Percentiles rank a stretch among this genome's conserved stretches.
These are phyloP conservation scores for Camellia granthamiana DNA, from an alignment of 148 eudicot genomes.

Conservation along the genomic window DNA sequence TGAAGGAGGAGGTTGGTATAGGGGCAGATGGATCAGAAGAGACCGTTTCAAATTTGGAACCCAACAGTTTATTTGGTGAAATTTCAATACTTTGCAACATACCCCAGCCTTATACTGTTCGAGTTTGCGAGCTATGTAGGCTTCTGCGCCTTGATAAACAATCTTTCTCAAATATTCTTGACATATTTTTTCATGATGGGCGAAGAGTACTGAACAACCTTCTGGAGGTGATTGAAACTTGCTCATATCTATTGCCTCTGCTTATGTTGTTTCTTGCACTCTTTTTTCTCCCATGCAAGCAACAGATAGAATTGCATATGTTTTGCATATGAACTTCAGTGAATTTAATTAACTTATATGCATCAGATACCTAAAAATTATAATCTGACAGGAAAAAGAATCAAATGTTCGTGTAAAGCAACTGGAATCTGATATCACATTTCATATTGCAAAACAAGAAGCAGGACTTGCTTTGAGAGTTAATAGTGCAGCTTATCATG, in stretches of 20 bases:
- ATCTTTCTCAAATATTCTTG: slow-evolving; percentile 71
- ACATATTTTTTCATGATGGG: slow-evolving; percentile 83
- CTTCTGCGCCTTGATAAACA: slow-evolving; percentile 90
- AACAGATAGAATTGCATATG: background rate
- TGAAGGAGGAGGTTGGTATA: slow-evolving; percentile 77
- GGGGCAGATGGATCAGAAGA: slow-evolving; percentile 58
- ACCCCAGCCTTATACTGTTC: slow-evolving; percentile 80
- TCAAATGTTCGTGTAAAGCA: slow-evolving; percentile 58
- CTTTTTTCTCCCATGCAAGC: background rate
- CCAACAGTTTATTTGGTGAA: slow-evolving; percentile 70
- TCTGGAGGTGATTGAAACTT: slow-evolving; percentile 57
- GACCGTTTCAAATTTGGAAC: slow-evolving; percentile 46
- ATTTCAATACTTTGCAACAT: slow-evolving; percentile 85
- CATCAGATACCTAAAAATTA: slow-evolving; percentile 5
- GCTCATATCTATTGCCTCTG: background rate
- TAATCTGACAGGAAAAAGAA: slow-evolving; percentile 59
- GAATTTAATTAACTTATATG: background rate
- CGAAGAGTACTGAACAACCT: slow-evolving; percentile 66
- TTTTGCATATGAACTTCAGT: background rate
- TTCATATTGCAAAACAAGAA: slow-evolving; percentile 82
- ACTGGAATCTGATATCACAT: slow-evolving; percentile 70
- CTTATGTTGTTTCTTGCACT: background rate
- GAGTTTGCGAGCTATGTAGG: slow-evolving; percentile 73
- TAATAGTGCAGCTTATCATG: slow-evolving; percentile 73
- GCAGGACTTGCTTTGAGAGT: slow-evolving; percentile 95